Evolutionary conservation across 192 early-diverging fungal species (phyloP).

Genomic region (Entomortierella chlamydospora): DNA sequence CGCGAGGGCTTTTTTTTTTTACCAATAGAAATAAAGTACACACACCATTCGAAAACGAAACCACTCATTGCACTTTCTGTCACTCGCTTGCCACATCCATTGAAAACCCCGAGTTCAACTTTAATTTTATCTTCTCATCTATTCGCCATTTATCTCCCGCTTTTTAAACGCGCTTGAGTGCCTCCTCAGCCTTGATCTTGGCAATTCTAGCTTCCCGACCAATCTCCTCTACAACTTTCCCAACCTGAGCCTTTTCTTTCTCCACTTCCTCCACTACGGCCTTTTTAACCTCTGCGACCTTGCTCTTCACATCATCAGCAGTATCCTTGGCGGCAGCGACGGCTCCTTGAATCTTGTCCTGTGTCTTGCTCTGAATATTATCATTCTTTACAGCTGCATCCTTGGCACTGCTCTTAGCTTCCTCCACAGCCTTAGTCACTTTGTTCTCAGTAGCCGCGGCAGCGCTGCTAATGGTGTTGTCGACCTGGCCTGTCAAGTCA

Average conservation of each 20-base stretch:
- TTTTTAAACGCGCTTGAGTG: conserved; percentile 44
- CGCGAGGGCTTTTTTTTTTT: no score
- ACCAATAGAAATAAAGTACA: no score
- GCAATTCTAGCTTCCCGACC: conserved; percentile 20
- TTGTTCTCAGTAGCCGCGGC: conserved; percentile 11
- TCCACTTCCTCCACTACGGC: conserved; percentile 20
- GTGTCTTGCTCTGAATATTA: conserved; percentile 12
- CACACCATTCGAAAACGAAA: no score
- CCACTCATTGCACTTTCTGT: no score
- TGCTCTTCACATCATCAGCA: conserved; percentile 40
- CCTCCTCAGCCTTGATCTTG: conserved; percentile 47
- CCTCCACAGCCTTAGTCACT: conserved; percentile 32
- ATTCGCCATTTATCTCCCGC: background rate
- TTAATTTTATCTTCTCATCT: background rate
- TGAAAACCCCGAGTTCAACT: no score
- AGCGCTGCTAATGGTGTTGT: conserved; percentile 3
- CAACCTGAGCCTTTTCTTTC: conserved; percentile 22
- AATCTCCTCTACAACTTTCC: conserved; percentile 16
- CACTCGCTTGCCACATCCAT: no score
- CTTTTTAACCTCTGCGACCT: conserved; percentile 48
- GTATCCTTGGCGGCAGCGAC: conserved; percentile 27
- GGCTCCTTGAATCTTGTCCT: conserved; percentile 36
- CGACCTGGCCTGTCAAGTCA: conserved; percentile 23
- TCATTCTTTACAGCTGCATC: conserved; percentile 21
- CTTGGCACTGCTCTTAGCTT: conserved; percentile 33